Evolutionary conservation across 2,329 filamentous ascomycete species (phyloP).

Genomic region (Fusarium heterosporum): DNA sequence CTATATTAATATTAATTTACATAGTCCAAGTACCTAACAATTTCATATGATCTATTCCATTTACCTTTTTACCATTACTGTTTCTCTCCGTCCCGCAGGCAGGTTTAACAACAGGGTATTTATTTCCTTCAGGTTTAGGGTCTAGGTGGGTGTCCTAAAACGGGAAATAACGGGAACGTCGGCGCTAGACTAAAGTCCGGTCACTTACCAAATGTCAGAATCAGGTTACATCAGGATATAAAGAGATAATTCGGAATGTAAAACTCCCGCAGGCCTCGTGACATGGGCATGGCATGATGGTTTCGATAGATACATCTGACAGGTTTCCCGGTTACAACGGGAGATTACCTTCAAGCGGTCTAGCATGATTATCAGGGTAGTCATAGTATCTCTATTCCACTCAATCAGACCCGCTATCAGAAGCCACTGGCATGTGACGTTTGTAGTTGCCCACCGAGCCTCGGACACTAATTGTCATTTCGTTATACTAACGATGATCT

Average conservation of each 20-base stretch:
- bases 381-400: not conserved
- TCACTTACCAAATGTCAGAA: not conserved
- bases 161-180: not conserved
- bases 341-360: not conserved
- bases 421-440: constrained; percentile 9
- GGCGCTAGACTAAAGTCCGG: not conserved
- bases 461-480: not conserved
- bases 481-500: not conserved
- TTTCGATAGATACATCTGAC: not conserved
- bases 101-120: too few relatives aligned
- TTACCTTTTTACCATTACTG: too few relatives aligned
- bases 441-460: not conserved
- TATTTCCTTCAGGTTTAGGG: too few relatives aligned
- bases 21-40: too few relatives aligned
- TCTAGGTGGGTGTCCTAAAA: not conserved
- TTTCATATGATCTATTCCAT: too few relatives aligned
- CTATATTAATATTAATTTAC: too few relatives aligned
- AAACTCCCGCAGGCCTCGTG: not conserved
- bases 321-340: not conserved
- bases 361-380: not conserved
- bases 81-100: too few relatives aligned
- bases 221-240: not conserved
- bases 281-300: not conserved
- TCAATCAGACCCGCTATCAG: constrained; percentile 3
- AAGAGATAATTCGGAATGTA: not conserved